Base-by-base conservation (phyloP, 2,329 filamentous ascomycete genomes). In the Aureobasidium melanogenum region DNA sequence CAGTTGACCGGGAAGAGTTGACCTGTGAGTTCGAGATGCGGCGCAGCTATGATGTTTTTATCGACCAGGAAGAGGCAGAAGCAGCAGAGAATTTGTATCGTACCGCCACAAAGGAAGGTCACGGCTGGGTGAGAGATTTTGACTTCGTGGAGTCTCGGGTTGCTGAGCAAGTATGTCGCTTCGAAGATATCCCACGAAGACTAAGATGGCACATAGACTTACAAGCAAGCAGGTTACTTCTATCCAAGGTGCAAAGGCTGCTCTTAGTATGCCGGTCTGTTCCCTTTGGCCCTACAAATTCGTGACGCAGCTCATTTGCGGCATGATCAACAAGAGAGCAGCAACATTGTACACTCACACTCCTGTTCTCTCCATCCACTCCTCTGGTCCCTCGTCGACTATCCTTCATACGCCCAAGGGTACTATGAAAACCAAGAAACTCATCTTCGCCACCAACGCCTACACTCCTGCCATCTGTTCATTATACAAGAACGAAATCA, bases 261-360 rank as follows among this genome's bases (percentile, higher is more conserved):
- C 73, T 4, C 67, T 84, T 9, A 72, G 72, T 28, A 83, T 82
- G 63, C 68, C 72, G 47, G 76, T 73, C 2, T 76, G 76, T 8
- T 76, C 73, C 66, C 63, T 78, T 12, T 74, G 69, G 58, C 72
- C 74, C 5, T 77, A 77, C 63, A 71, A 72, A 58, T 71, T 76
- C 50, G 70, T 72, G 9, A 68, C 74, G 5, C 78, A 78, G 1
- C 69, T 83, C 17, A 68, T 84, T 36, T 77, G 76, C 66, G 63
- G 78, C 30, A 74, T 75, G 12, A 64, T 83, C 5, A 65, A 67
- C 0, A 69, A 66, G 34, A 79, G 78, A 0, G 67, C 82, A 5
- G 80, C 48, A 15, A 28, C 81, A 62, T 66, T 84, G 26, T 81
- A 84, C 66, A 82, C 82, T 0, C 71, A 77, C 64, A 84, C 82